Evolutionary conservation across 1,284 basidiomycete species (phyloP).

Genomic region (Prillingera fragicola): DNA sequence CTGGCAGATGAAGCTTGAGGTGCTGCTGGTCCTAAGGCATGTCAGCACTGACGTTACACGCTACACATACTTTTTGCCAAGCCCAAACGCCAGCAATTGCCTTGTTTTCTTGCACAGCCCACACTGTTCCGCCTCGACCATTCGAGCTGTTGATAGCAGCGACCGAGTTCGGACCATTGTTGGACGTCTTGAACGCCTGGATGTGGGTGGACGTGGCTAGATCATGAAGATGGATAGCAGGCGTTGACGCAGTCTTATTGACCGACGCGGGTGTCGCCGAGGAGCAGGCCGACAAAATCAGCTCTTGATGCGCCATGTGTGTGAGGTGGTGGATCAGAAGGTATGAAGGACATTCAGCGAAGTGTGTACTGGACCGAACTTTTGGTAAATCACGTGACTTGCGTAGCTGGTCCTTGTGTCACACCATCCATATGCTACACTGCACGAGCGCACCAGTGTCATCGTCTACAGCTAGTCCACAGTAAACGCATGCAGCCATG

Average conservation of each 20-base stretch:
- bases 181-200: slow-evolving; percentile 48
- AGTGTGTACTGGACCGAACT: no score
- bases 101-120: slow-evolving; percentile 49
- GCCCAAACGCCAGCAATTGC: slow-evolving; percentile 48
- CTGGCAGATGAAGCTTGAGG: slow-evolving; percentile 80
- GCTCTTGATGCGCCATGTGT: slow-evolving; percentile 37
- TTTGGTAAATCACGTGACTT: no score
- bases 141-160: slow-evolving; percentile 32
- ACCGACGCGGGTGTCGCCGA: slow-evolving; percentile 19
- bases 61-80: slow-evolving; percentile 47
- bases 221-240: slow-evolving; percentile 48
- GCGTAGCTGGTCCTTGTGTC: no score
- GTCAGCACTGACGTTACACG: slow-evolving; percentile 1
- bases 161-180: slow-evolving; percentile 30
- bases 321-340: background rate
- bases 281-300: slow-evolving; percentile 42
- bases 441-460: no score
- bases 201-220: slow-evolving; percentile 41
- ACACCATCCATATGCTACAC: no score
- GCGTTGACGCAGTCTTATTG: slow-evolving; percentile 25
- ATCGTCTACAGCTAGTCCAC: no score
- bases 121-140: slow-evolving; percentile 43
- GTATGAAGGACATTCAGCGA: no score
- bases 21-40: slow-evolving; percentile 70
- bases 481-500: no score